phyloP scores from a whole-genome alignment of 371 early-diverging fungal species.

The Mortierella sp. region DNA sequence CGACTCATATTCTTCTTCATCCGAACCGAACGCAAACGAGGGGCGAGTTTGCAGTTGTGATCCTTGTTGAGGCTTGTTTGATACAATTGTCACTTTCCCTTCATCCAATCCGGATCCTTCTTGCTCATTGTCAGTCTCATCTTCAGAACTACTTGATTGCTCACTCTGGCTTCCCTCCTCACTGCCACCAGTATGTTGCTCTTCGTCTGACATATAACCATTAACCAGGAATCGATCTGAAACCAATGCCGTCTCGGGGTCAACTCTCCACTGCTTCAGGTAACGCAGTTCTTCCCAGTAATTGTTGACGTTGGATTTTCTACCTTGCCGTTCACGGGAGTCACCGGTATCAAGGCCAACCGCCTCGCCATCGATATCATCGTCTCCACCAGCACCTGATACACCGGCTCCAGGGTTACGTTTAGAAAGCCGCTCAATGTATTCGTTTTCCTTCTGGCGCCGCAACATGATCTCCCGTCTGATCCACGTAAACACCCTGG shows the following conservation, averaged over 20 bases:
- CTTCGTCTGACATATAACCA: not conserved
- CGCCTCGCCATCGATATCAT: not conserved
- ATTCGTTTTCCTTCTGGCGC: not conserved
- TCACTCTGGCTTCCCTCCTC: not conserved
- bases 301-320: not conserved
- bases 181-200: not conserved
- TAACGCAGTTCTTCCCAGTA: constrained; percentile 4
- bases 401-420: not conserved
- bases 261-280: not conserved
- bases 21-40: constrained; percentile 14
- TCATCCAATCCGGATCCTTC: not conserved
- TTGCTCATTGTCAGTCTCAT: not conserved
- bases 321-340: not conserved
- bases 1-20: constrained; percentile 4
- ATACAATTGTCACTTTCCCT: not conserved
- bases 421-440: not conserved
- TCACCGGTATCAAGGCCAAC: not conserved
- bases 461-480: not conserved
- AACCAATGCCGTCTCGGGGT: not conserved
- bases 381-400: not conserved
- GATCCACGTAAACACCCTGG: not conserved
- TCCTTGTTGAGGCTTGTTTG: not conserved
- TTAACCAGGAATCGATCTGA: constrained; percentile 4
- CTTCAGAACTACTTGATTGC: not conserved
- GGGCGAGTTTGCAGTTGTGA: constrained; percentile 1